Conservation (phyloP, 345 rosid species). For the Xanthoceras sorbifolium region DNA sequence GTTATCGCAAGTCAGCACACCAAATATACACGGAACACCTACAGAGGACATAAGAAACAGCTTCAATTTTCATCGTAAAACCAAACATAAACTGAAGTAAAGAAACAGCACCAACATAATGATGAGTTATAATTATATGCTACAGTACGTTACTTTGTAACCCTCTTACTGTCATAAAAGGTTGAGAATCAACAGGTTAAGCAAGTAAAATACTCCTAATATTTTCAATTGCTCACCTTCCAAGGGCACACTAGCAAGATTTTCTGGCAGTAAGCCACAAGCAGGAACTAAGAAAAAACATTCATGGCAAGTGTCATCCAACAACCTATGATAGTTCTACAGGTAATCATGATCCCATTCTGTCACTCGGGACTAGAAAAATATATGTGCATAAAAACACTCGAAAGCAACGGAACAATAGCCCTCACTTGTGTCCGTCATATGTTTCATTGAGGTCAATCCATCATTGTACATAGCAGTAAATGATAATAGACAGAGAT, state of each 20-base stretch:
- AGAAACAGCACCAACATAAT: neutral
- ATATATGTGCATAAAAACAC: neutral
- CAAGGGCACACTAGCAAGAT: neutral
- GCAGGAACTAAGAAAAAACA: neutral
- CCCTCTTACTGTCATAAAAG: neutral
- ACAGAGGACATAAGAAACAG: slow-evolving; percentile 26
- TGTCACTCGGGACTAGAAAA: neutral
- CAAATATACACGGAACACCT: slow-evolving; percentile 98
- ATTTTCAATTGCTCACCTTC: neutral
- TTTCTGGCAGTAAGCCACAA: neutral
- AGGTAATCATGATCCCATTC: neutral
- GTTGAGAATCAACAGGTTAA: neutral
- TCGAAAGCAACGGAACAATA: neutral
- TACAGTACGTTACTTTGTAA: neutral
- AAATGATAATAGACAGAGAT: neutral
- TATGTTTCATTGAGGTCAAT: neutral
- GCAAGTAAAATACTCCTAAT: neutral
- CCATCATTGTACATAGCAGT: neutral
- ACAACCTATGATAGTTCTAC: neutral
- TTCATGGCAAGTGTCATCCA: neutral
- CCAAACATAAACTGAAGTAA: neutral
- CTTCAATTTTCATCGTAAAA: slow-evolving; percentile 8
- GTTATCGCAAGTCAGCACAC: slow-evolving; percentile 92
- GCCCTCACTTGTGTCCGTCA: neutral
- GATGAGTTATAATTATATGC: neutral